phyloP scores from a whole-genome alignment of 805 yeast genomes.

The Ogataea ganodermae region DNA sequence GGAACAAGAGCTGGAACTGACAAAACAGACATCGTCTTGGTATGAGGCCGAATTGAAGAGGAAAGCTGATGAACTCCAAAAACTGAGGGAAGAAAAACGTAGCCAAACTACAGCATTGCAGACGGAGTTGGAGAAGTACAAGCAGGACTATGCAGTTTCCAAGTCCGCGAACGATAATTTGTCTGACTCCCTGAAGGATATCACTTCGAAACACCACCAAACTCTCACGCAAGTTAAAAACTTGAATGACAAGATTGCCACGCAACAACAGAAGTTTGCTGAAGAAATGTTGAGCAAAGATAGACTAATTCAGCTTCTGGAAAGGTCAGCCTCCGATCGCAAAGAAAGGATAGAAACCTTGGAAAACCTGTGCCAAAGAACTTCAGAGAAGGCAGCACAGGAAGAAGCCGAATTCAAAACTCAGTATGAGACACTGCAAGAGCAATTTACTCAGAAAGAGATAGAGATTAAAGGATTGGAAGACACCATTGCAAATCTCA shows the following conservation, averaged over 20 bases:
- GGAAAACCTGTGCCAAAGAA: slow-evolving; percentile 47
- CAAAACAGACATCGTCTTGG: slow-evolving; percentile 37
- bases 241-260: slow-evolving; percentile 44
- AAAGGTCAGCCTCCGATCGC: slow-evolving; percentile 54
- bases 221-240: slow-evolving; percentile 47
- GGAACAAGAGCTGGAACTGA: slow-evolving; percentile 35
- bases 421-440: slow-evolving; percentile 38
- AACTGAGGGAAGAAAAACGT: slow-evolving; percentile 31
- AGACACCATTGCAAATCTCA: slow-evolving; percentile 45
- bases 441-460: slow-evolving; percentile 39
- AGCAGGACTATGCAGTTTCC: slow-evolving; percentile 33
- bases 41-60: slow-evolving; percentile 37
- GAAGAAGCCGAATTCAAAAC: slow-evolving; percentile 39
- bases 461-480: slow-evolving; percentile 45
- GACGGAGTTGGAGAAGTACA: slow-evolving; percentile 38
- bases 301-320: slow-evolving; percentile 57
- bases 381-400: slow-evolving; percentile 41
- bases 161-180: slow-evolving; percentile 35
- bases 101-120: slow-evolving; percentile 35
- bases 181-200: slow-evolving; percentile 37
- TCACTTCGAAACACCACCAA: slow-evolving; percentile 43
- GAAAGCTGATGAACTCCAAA: slow-evolving; percentile 31
- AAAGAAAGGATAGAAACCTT: slow-evolving; percentile 53
- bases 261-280: slow-evolving; percentile 50
- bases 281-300: slow-evolving; percentile 64